Evolutionary conservation across 2,329 filamentous ascomycete genomes (phyloP), one percentile per base, ranked within the genome.

Genomic region (Mycogone perniciosa): DNA sequence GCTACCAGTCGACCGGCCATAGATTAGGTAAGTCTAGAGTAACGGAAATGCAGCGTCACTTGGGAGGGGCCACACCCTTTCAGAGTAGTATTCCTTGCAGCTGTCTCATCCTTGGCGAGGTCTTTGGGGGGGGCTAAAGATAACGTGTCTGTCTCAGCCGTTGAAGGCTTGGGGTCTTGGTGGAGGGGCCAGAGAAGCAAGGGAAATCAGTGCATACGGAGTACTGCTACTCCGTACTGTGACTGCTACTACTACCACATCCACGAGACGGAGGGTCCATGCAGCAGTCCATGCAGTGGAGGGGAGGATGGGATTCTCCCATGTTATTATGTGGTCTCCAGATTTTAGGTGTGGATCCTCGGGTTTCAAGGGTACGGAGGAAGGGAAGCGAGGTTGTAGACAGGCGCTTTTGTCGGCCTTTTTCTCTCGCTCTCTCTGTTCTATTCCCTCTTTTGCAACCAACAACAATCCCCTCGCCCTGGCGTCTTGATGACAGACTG

Each of bases 21-120:
- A 35, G 51, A 50, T 53, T 53, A 53, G 51, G 51, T 53, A 53
- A 53, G 51, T 53, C 51, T 53, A 50, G 41, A 50, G 51, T 53
- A 53, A 53, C 46, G 51, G 42, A 52, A 53, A 53, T 42, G 20
- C 20, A 20, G 20, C 20, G 20, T 20, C 20, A 20, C 20, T 20
- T 20, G 20, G 20, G 13, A 34, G 39, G 39, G 46, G 38, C 40
- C 44, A 47, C 44, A 46, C 33, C 44, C 34, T 31, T 35, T 37
- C 31, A 37, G 34, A 31, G 39, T 39, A 33, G 13, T 26, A 47
- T 48, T 52, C 44, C 40, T 44, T 37, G 34, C 45, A 48, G 45
- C 45, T 35, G 38, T 48, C 41, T 44, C 45, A 44, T 37, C 37
- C 39, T 46, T 38, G 45, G 50, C 44, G 34, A 46, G 41, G 38